phyloP scores from a whole-genome alignment of 768 basidiomycete genomes.

The Tylopilus felleus region DNA sequence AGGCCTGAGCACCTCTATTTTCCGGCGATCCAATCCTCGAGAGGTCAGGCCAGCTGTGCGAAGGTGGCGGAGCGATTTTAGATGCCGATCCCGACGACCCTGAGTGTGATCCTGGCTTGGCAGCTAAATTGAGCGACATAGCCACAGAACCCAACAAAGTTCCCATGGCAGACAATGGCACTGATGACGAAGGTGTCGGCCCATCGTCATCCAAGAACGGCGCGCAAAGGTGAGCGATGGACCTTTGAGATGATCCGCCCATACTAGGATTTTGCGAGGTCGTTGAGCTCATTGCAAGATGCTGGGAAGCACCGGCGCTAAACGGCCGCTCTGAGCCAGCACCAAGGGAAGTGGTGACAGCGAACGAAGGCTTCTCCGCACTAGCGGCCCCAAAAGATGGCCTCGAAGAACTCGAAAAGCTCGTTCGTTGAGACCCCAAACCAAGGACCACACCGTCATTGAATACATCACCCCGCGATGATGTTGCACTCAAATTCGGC shows the following conservation, averaged over 20 bases:
- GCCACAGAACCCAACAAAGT: conserved; percentile 12
- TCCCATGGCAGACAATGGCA: background rate
- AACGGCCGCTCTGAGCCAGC: conserved; percentile 17
- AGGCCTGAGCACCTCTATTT: conserved; percentile 2
- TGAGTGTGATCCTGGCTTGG: conserved; percentile 10
- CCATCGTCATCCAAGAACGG: conserved; percentile 21
- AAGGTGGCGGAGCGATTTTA: conserved; percentile 12
- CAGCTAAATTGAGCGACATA: conserved; percentile 14
- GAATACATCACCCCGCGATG: conserved; percentile 20
- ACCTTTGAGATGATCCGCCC: conserved; percentile 13
- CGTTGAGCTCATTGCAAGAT: background rate
- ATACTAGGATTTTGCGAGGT: conserved; percentile 5
- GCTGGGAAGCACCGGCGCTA: conserved; percentile 11
- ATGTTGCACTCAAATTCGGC: conserved; percentile 17
- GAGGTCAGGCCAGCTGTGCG: conserved; percentile 8
- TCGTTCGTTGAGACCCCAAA: conserved; percentile 22
- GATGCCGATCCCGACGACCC: conserved; percentile 3
- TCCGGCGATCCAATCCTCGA: conserved; percentile 21
- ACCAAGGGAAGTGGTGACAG: conserved; percentile 8
- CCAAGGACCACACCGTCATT: conserved; percentile 16
- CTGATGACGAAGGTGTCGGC: conserved; percentile 5
- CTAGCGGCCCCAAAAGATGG: conserved; percentile 16
- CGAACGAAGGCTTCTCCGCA: conserved; percentile 19
- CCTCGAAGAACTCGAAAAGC: conserved; percentile 16
- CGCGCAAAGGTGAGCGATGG: background rate